Conservation (phyloP, 2,329 filamentous ascomycete genomes). For the Orbilia brochopaga region DNA sequence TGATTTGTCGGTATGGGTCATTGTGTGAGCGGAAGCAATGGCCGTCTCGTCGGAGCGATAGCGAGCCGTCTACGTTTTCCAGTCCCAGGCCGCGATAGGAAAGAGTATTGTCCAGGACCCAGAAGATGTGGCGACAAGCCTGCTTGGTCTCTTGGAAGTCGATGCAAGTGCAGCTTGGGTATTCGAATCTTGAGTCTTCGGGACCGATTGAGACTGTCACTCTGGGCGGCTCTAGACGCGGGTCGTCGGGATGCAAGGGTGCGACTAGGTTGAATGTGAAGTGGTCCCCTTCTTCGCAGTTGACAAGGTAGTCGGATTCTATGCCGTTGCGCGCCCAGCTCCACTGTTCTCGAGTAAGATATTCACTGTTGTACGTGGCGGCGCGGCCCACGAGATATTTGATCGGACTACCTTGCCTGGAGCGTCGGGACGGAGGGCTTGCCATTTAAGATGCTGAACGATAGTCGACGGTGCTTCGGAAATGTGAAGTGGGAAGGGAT, state of each 20-base stretch:
- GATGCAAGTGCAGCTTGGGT: conserved; percentile 29
- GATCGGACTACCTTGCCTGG: conserved; percentile 26
- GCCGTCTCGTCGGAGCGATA: conserved; percentile 32
- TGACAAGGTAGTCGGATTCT: conserved; percentile 22
- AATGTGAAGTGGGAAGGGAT: background rate
- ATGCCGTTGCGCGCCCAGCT: conserved; percentile 30
- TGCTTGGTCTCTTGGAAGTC: conserved; percentile 6
- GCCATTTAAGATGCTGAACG: conserved; percentile 15
- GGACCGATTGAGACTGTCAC: conserved; percentile 28
- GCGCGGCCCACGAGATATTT: conserved; percentile 22
- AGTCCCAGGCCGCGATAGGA: conserved; percentile 17
- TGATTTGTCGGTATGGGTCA: conserved; percentile 21
- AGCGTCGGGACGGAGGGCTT: conserved; percentile 15
- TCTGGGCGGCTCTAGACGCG: conserved; percentile 3
- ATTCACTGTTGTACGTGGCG: conserved; percentile 32
- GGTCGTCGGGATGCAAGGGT: background rate
- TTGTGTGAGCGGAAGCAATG: conserved; percentile 24
- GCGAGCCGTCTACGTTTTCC: conserved; percentile 6
- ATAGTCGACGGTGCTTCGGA: background rate
- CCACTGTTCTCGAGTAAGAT: conserved; percentile 36
- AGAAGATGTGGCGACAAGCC: conserved; percentile 44
- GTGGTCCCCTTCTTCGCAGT: conserved; percentile 34
- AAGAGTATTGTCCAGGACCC: conserved; percentile 31
- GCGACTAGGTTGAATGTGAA: conserved; percentile 36
- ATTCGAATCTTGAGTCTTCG: conserved; percentile 29